Base-by-base conservation (phyloP, 108 stramenopile species). In the Cyclotella baltica region DNA sequence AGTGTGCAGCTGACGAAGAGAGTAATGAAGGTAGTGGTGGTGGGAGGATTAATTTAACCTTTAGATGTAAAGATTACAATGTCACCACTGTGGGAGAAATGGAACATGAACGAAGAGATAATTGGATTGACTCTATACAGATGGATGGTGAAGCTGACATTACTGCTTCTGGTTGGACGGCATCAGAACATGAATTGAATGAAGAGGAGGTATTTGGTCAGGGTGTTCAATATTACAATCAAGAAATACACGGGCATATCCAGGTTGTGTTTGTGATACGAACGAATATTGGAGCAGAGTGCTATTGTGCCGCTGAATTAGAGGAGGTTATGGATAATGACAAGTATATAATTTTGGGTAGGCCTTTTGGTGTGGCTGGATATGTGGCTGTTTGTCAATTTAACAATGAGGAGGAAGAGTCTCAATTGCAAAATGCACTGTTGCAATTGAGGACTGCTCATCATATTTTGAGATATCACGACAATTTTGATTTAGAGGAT, bases 261-360 rank as follows among this genome's bases (percentile, higher is more conserved):
- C 28, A 52, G 19, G 55, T 81, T 1, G 52, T 67, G 19, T 89
- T 78, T 77, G 46, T 85, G 18, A 64, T 88, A 8, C 79, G 76
- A 47, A 90, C 89, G 0, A 91, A 91, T 66, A 81, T 91, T 63
- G 90, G 90, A 0, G 83, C 90, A 5, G 90, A 91, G 38, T 62
- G 73, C 22, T 89, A 87, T 51, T 83, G 82, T 66, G 88, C 69
- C 6, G 80, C 87, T 0, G 90, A 91, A 59, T 77, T 89, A 5
- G 74, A 71, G 40, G 85, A 88, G 50, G 67, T 73, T 51, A 52
- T 89, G 64, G 62, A 64, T 46, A 34, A 31, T n/a, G 61, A 67
- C 11, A 18, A 13, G 46, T 53, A 67, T 64, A 68, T 68, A n/a
- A 67, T 86, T 0, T 31, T 85, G 34, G 80, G 85, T 15, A 67